A percentile compares a stretch with the other conserved stretches of the same genome.
Evolutionary conservation across 257 asterid species (phyloP).

Genomic region (Nicotiana tabacum): DNA sequence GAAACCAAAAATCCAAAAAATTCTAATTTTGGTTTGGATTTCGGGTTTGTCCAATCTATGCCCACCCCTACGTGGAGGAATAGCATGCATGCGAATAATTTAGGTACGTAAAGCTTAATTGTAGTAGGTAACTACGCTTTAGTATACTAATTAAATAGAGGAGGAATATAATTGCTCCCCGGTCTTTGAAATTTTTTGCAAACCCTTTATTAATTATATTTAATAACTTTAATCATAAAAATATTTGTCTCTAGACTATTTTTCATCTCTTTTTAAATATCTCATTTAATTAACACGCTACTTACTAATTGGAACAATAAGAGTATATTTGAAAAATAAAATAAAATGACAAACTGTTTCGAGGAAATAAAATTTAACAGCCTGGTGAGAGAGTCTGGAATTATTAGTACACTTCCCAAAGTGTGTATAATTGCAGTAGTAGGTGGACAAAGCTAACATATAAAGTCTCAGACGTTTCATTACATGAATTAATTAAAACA

Average conservation of each 20-base stretch:
- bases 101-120: neutral
- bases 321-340: too few relatives aligned
- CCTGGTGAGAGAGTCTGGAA: neutral
- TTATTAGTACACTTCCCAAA: neutral
- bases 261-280: too few relatives aligned
- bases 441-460: neutral
- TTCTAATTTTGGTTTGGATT: too few relatives aligned
- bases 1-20: too few relatives aligned
- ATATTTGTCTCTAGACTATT: too few relatives aligned
- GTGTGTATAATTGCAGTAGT: slow-evolving; percentile 14
- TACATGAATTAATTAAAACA: neutral
- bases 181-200: too few relatives aligned
- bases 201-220: too few relatives aligned
- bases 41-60: too few relatives aligned
- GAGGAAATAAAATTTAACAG: slow-evolving; percentile 18
- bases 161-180: neutral
- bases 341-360: too few relatives aligned
- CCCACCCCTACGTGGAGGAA: neutral
- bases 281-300: too few relatives aligned
- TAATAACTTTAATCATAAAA: too few relatives aligned
- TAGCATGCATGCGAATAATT: slow-evolving; percentile 29
- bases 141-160: neutral
- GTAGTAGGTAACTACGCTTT: neutral
- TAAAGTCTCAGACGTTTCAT: neutral
- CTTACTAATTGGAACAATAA: too few relatives aligned